Base-by-base conservation (phyloP, 805 yeast species). In the Pichia ethanolica region DNA sequence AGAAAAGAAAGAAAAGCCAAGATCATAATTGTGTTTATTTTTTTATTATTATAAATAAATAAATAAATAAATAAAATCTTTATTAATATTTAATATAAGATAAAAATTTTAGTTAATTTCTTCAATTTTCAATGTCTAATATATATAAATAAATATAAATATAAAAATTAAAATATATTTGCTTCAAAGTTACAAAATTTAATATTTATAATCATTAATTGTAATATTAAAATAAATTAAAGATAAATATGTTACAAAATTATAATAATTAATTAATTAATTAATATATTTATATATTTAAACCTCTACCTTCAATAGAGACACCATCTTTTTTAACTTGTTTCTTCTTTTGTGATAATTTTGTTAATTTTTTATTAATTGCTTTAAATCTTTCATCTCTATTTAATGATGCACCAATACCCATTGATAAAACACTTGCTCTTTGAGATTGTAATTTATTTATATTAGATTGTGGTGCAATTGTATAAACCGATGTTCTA, bases 1-100 rank as follows among this genome's bases (percentile, higher is more conserved):
- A 84, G 99, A 95, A 84, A 93, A 93, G 97, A 93, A 93, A 89
- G 99, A 95, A 84, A 93, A 93, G 90, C 98, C 98, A 83, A 89
- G 99, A 83, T 90, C 97, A 72, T 90, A 87, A 81, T 39, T 48
- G 44, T 53, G 50, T 50, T 44, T 46, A 49, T 28, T 20, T 20
- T 20, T 20, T 33, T 36, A 27, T 33, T 35, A 39, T 27, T 35
- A 39, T 32, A 9, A 32, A 39, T 39, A 12, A 25, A 39, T 25
- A 14, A 28, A 20, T 20, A 20, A 20, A 20, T 20, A 20, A 20
- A 32, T 32, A 8, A 8, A 8, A 8, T 32, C 33, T 32, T 10
- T 10, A 32, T 32, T 10, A 32, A 8, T 32, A 10, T 32, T 32
- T 32, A 32, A 32, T 32, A 27, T 35, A 42, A 42, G 13, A 27